phyloP scores from a whole-genome alignment of 768 basidiomycete genomes.

The Suillus americanus region DNA sequence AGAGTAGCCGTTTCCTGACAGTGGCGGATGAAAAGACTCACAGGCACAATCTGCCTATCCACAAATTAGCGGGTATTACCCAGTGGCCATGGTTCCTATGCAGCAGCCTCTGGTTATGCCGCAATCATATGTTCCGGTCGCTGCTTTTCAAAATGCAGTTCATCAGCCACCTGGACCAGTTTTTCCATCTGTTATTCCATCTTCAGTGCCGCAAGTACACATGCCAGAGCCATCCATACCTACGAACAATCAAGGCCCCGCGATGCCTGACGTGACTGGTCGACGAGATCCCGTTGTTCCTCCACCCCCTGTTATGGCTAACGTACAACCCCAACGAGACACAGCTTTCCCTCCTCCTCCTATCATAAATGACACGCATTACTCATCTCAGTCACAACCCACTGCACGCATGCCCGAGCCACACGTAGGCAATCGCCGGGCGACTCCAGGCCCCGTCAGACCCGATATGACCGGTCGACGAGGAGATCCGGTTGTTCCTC shows the following conservation, averaged over 20 bases:
- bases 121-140: constrained; percentile 26
- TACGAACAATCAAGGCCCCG: constrained; percentile 9
- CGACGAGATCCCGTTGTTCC: not conserved
- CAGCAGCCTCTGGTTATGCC: constrained; percentile 32
- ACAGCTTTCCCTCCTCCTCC: constrained; percentile 1
- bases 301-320: not conserved
- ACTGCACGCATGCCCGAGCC: constrained; percentile 22
- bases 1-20: constrained; percentile 16
- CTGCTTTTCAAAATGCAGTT: constrained; percentile 16
- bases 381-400: not conserved
- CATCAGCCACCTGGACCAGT: constrained; percentile 12
- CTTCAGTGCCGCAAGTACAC: constrained; percentile 4
- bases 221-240: constrained; percentile 16
- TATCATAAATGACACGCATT: not conserved
- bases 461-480: constrained; percentile 15
- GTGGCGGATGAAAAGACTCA: constrained; percentile 17
- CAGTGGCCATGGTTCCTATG: constrained; percentile 22
- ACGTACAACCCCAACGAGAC: not conserved
- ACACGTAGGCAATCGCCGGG: not conserved
- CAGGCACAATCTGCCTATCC: constrained; percentile 24
- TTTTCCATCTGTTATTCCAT: constrained; percentile 13
- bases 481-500: constrained; percentile 13
- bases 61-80: constrained; percentile 24
- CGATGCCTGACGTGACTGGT: constrained; percentile 4
- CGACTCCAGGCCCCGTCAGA: constrained; percentile 10